A percentile compares a stretch with the other conserved stretches of the same genome.
Conservation (phyloP, 2,329 filamentous ascomycete species). For the Elsinoe arachidis region DNA sequence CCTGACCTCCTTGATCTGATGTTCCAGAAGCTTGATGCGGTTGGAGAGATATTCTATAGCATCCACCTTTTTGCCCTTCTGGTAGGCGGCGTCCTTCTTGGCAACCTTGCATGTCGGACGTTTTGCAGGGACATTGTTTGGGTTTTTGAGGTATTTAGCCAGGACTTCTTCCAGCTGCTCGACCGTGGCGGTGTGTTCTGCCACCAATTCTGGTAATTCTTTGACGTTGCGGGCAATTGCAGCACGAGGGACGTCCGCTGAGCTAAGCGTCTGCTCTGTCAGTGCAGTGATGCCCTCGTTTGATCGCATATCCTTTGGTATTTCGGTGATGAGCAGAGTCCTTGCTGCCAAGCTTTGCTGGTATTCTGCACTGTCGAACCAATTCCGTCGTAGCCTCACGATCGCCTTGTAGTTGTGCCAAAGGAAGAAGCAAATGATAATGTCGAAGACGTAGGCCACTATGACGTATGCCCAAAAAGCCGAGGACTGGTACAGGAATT, state of each 20-base stretch:
- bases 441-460: constrained; percentile 57
- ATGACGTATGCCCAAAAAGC: constrained; percentile 53
- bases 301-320: constrained; percentile 64
- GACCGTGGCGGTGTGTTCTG: constrained; percentile 72
- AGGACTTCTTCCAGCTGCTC: constrained; percentile 73
- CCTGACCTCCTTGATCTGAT: constrained; percentile 75
- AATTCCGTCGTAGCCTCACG: constrained; percentile 59
- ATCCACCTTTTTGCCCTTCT: constrained; percentile 69
- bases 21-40: constrained; percentile 73
- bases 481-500: constrained; percentile 37
- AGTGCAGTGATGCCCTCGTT: constrained; percentile 84
- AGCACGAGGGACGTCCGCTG: constrained; percentile 67
- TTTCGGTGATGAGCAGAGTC: constrained; percentile 65
- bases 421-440: constrained; percentile 69
- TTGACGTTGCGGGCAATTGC: constrained; percentile 88
- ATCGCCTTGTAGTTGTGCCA: constrained; percentile 86
- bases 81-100: constrained; percentile 65
- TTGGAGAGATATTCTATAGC: constrained; percentile 88
- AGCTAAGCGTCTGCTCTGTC: constrained; percentile 70
- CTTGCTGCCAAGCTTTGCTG: constrained; percentile 74
- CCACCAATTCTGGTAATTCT: constrained; percentile 74
- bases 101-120: constrained; percentile 73
- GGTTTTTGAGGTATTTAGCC: constrained; percentile 85
- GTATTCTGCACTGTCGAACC: constrained; percentile 81
- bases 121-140: constrained; percentile 64